Percentiles rank a stretch among this genome's conserved stretches.
phyloP scores from a whole-genome alignment of 139 green algal species.

The Ettlia oleoabundans region DNA sequence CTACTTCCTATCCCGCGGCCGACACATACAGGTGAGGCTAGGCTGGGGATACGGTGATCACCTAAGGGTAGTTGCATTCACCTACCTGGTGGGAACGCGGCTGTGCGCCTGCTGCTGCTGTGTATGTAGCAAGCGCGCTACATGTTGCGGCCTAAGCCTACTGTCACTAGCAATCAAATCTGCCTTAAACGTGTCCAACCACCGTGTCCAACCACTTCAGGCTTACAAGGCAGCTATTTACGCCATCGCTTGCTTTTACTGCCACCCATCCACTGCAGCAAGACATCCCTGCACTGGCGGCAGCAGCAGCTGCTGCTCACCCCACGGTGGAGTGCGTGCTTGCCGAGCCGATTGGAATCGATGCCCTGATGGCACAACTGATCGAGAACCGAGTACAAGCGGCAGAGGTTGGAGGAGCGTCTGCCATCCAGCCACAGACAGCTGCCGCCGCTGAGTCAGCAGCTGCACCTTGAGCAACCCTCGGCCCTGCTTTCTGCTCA shows the following conservation, averaged over 20 bases:
- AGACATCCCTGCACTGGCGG: conserved; percentile 85
- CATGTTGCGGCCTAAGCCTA: too few species aligned
- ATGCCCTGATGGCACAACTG: conserved; percentile 76
- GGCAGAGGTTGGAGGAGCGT: not conserved
- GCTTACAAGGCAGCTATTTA: not conserved
- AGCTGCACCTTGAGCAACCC: too few species aligned
- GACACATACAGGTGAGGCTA: conserved; percentile 68
- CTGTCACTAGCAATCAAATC: too few species aligned
- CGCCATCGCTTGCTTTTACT: not conserved
- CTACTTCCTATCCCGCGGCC: conserved; percentile 87
- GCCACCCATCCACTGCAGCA: conserved; percentile 48
- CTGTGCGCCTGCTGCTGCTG: not conserved
- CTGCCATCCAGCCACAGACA: too few species aligned
- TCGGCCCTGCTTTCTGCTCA: too few species aligned
- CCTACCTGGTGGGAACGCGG: too few species aligned
- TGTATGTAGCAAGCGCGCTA: not conserved
- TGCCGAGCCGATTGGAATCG: conserved; percentile 82
- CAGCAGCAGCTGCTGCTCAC: conserved; percentile 60
- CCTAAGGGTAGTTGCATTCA: too few species aligned
- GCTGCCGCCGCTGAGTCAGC: not conserved
- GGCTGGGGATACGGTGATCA: too few species aligned
- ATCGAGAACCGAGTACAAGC: conserved; percentile 68
- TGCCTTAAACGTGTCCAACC: too few species aligned
- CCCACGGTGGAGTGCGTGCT: conserved; percentile 66
- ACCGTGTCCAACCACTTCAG: too few species aligned